Evolutionary conservation across 768 basidiomycete species (phyloP), one percentile per base, ranked within the genome.

Genomic region (Pleurotus eryngii): DNA sequence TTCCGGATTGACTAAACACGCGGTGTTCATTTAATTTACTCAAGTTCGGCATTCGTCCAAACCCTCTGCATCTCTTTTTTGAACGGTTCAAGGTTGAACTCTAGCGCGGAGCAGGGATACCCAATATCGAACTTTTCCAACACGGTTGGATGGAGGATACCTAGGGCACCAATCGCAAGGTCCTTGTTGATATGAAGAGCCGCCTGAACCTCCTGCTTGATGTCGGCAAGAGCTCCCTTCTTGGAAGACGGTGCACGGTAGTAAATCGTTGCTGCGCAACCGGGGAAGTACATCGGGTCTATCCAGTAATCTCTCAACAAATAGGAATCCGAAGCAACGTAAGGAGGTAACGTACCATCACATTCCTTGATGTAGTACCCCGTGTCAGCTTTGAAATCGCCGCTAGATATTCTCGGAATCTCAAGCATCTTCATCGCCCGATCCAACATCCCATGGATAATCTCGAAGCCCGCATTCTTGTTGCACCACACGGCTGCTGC

Each of bases 281-380:
- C 95, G 38, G 95, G 92, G 81, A 99, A 96, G 78, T 88, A 99
- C 57, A 90, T 90, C 5, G 89, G 81, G 73, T 99, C 97, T 98
- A 66, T 38, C 49, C 14, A 43, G 14, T 35, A 40, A 58, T 24
- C 15, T 22, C 55, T 45, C 42, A 45, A 22, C 11, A 45, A 45
- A 22, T 22, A 20, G 14, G 49, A 15, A 35, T 35, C 30, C 30
- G 30, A 35, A 35, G 30, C 30, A 55, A 22, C 9, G 9, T 8
- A 38, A 40, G 46, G 60, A 7, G 50, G 43, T 11, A n/a, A 69
- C 89, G 51, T 64, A 96, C 96, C 95, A 45, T 82, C 79, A 11
- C 82, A 82, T 67, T 94, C 90, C 65, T 89, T 83, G 73, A 99
- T 87, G 70, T 97, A 99, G 71, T 98, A 99, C 8, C 97, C 97